Conservation (phyloP, 768 basidiomycete genomes). For the Crucibulum laeve region DNA sequence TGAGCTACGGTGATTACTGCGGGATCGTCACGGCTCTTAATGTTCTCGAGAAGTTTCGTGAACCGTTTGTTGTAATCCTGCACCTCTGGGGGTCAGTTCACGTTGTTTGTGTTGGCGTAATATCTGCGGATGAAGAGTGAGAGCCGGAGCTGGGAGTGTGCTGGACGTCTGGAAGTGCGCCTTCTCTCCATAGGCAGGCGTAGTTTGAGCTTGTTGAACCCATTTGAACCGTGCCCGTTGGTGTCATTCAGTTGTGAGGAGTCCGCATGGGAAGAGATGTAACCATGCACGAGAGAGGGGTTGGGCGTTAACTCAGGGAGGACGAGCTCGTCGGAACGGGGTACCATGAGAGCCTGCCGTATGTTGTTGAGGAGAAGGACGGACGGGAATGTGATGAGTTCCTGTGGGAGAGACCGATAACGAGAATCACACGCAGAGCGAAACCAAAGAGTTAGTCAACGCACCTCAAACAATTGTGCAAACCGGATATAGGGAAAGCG, state of each 20-base stretch:
- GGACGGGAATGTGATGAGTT: conserved; percentile 82
- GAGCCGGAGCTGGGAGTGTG: conserved; percentile 2
- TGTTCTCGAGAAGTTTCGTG: conserved; percentile 79
- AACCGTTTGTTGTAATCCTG: conserved; percentile 91
- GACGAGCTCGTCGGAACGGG: conserved; percentile 37
- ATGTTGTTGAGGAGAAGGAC: conserved; percentile 67
- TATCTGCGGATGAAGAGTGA: conserved; percentile 47
- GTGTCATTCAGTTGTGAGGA: conserved; percentile 3
- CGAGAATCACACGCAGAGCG: conserved; percentile 2
- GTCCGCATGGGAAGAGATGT: conserved; percentile 8
- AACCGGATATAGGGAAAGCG: no score
- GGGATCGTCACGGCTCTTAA: conserved; percentile 95
- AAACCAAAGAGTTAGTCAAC: no score
- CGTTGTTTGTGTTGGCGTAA: conserved; percentile 70
- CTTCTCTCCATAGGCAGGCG: conserved; percentile 84
- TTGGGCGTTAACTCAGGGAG: conserved; percentile 80
- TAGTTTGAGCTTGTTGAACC: conserved; percentile 57
- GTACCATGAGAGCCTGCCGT: conserved; percentile 57
- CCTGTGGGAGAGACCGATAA: conserved; percentile 41
- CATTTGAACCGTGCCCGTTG: conserved; percentile 26
- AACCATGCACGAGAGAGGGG: conserved; percentile 49
- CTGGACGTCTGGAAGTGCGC: conserved; percentile 32
- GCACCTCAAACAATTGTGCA: no score
- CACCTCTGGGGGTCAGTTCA: conserved; percentile 88
- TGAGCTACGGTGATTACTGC: conserved; percentile 97